Percentiles rank a stretch among this genome's conserved stretches.
Conservation (phyloP, 768 basidiomycete species). For the Naganishia vaughanmartiniae region DNA sequence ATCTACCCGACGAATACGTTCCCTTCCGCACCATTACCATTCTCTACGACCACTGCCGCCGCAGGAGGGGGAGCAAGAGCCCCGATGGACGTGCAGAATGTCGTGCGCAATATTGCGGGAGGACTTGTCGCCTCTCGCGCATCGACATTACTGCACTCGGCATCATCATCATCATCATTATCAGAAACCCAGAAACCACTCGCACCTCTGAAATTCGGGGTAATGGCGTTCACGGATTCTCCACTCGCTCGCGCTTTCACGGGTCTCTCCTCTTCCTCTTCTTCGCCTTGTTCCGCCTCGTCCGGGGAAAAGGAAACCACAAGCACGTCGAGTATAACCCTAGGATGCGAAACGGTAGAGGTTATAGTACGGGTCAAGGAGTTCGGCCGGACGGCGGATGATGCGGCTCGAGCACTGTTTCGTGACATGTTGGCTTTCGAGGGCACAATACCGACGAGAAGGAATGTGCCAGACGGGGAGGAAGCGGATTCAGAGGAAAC, state of each 20-base stretch:
- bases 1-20: conserved; percentile 55
- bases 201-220: conserved; percentile 22
- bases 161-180: background rate
- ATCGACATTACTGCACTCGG: background rate
- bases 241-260: conserved; percentile 32
- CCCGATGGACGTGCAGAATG: background rate
- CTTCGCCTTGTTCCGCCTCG: too few species aligned
- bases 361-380: conserved; percentile 27
- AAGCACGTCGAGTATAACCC: background rate
- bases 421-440: conserved; percentile 83
- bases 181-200: background rate
- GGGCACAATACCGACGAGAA: conserved; percentile 5
- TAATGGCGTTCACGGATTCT: conserved; percentile 43
- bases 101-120: background rate
- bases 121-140: background rate
- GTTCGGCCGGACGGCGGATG: conserved; percentile 54
- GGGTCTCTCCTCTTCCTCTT: background rate
- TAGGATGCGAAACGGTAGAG: background rate
- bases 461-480: too few species aligned
- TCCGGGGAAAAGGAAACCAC: too few species aligned
- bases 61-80: background rate
- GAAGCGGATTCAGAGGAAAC: background rate
- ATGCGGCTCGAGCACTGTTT: conserved; percentile 77
- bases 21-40: conserved; percentile 43
- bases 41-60: background rate